Evolutionary conservation across 495 filamentous ascomycete species (phyloP), one percentile per base, ranked within the genome.

Genomic region (Trichoderma orchidacearum): DNA sequence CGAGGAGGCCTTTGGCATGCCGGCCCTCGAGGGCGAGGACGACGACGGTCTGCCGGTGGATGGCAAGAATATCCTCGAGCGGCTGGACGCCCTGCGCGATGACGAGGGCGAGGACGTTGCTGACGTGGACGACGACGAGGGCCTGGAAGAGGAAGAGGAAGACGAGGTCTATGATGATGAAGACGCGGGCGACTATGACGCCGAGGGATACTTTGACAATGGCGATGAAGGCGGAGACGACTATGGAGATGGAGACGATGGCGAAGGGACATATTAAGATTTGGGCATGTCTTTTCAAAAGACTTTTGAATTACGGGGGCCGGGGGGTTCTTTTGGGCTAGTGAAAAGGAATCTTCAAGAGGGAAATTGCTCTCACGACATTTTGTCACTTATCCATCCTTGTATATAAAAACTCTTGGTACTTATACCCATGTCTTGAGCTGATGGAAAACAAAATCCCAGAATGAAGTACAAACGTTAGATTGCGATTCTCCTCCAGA

Each of bases 131-230:
- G 61, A 68, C 23, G 61, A 67, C 15, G 68, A 63, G 8, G 70
- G 64, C 23, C 64, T 70, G 30, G 67, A 64, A 0, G 72, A 68
- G 27, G 70, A 72, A 0, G 75, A 75, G 36, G 71, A 75, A 11
- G 70, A 72, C 34, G 72, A 72, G 15, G 64, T 70, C 41, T 75
- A 74, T 38, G 74, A 77, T 29, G 71, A 73, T 55, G 71, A 74
- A 28, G 67, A 70, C 12, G 77, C 70, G 1, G 76, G 77, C 23
- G 78, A 81, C 56, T 81, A 81, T 62, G 72, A 80, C 54, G 78
- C 72, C 6, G 78, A 81, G 62, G 62, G 65, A 17, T 79, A 79
- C 63, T 81, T 81, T 59, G 75, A 78, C 27, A 70, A 66, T 34
- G 73, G 76, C 25, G 71, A 74, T 28, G 72, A 71, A 15, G 74